Evolutionary conservation across 1,139 yeast genomes (phyloP), one percentile per base, ranked within the genome.

Genomic region (Yamadazyma atmosphaerica): DNA sequence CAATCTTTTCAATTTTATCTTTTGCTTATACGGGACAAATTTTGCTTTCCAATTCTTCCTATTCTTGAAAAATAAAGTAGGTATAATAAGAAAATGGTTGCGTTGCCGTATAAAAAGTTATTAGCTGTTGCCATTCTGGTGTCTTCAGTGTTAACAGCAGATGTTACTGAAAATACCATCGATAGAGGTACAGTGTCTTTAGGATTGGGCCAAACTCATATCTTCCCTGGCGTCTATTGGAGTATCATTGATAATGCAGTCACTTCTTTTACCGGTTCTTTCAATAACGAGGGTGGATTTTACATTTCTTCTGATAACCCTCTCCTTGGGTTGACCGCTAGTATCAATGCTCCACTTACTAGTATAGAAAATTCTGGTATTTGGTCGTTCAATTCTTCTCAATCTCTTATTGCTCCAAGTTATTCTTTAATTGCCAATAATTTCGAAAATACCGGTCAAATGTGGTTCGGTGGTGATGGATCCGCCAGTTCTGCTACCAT

Each of bases 181-280:
- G 37, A 39, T 6, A 42, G 45, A 37, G 58, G 54, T 12, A 41
- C 58, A 16, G 35, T 58, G 16, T 35, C 41, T 25, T 35, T 53
- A 24, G 18, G 30, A n/a, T 37, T 31, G 3, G 36, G 37, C 4
- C 15, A 30, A 17, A 30, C 32, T 14, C 35, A 37, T 18, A 37
- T 39, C 14, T 14, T 15, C n/a, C 46, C 54, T 1, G 60, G 56
- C 30, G 63, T 52, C 10, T 58, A 54, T 39, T 63, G 60, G 58
- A 60, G 68, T 13, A 58, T 63, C 22, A 44, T 62, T 32, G 46
- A 61, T 41, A 60, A 60, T 41, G 54, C 57, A 21, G 24, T 52
- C 23, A 42, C 58, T 4, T 37, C 54, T 5, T 47, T 62, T 32
- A 46, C 46, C 18, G 65, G 66, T 12, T 37, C 40, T 25, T 47